Evolutionary conservation across 805 yeast genomes (phyloP), one percentile per base, ranked within the genome.

Genomic region (Candida wancherniae): DNA sequence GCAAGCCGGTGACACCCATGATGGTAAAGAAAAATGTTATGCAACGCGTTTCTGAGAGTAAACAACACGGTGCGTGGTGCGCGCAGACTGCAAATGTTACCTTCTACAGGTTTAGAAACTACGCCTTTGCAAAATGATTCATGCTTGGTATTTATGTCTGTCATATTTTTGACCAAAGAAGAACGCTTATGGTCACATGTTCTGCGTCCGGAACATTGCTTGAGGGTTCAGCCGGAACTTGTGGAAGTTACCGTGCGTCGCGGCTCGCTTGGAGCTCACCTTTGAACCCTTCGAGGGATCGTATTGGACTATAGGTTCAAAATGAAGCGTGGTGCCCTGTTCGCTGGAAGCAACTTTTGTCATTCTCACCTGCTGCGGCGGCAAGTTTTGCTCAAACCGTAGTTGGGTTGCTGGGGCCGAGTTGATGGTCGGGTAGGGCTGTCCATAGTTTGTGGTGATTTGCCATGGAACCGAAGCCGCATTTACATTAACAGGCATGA

Each of bases 1-100:
- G 72, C 15, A 90, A 67, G 0, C 96, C 96, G 15, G 78, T 63
- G 21, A 86, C 84, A 34, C 95, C 95, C 95, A 86, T 84, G 6
- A 8, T 22, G 25, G 15, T 17, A 20, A 8, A 18, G 23, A 13
- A 21, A 15, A n/a, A 15, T n/a, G 12, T 14, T 22, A 5, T 14
- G 10, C 3, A 7, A 14, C 10, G 20, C 14, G 25, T 14, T 9
- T 8, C 7, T 12, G 10, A 12, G 16, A 24, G 15, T 15, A 15
- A 15, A 15, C n/a, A n/a, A n/a, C n/a, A n/a, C n/a, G n/a, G n/a
- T n/a, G n/a, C n/a, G n/a, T n/a, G n/a, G n/a, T n/a, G n/a, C n/a
- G n/a, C n/a, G n/a, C n/a, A n/a, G n/a, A n/a, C n/a, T n/a, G n/a
- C n/a, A n/a, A n/a, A n/a, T n/a, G n/a, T n/a, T n/a, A n/a, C n/a